Evolutionary conservation across 805 yeast genomes (phyloP).

Genomic region (Spathaspora sp.): DNA sequence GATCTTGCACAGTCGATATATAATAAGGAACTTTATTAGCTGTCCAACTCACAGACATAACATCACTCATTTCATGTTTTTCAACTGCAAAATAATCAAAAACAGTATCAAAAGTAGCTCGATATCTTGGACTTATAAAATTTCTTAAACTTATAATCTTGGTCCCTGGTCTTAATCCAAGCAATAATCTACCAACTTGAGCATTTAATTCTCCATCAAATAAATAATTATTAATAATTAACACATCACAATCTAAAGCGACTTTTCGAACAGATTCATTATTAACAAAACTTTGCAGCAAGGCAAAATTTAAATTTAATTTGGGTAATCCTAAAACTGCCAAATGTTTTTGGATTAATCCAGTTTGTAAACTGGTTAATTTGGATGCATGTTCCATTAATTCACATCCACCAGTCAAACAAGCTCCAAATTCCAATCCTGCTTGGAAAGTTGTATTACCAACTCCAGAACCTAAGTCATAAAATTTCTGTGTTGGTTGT

Average conservation of each 20-base stretch:
- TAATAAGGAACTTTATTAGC: constrained; percentile 77
- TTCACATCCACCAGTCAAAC: constrained; percentile 80
- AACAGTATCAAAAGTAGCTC: constrained; percentile 54
- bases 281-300: constrained; percentile 68
- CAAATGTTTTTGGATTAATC: constrained; percentile 56
- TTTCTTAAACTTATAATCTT: constrained; percentile 77
- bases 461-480: constrained; percentile 92
- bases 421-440: constrained; percentile 79
- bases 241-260: constrained; percentile 62
- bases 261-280: constrained; percentile 53
- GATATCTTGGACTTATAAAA: constrained; percentile 72
- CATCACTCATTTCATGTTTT: constrained; percentile 55
- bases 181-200: constrained; percentile 61
- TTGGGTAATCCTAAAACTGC: constrained; percentile 60
- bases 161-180: constrained; percentile 66
- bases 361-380: constrained; percentile 57
- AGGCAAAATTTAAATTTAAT: constrained; percentile 54
- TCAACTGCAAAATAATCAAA: constrained; percentile 64
- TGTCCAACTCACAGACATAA: constrained; percentile 87
- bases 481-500: constrained; percentile 52
- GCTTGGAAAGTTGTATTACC: constrained; percentile 91
- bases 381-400: constrained; percentile 79
- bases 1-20: constrained; percentile 61
- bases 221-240: constrained; percentile 78
- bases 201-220: constrained; percentile 74